Percentiles rank a stretch among this genome's conserved stretches.
Evolutionary conservation across 2,329 filamentous ascomycete genomes (phyloP).

Genomic region (Neopestalotiopsis rosae): DNA sequence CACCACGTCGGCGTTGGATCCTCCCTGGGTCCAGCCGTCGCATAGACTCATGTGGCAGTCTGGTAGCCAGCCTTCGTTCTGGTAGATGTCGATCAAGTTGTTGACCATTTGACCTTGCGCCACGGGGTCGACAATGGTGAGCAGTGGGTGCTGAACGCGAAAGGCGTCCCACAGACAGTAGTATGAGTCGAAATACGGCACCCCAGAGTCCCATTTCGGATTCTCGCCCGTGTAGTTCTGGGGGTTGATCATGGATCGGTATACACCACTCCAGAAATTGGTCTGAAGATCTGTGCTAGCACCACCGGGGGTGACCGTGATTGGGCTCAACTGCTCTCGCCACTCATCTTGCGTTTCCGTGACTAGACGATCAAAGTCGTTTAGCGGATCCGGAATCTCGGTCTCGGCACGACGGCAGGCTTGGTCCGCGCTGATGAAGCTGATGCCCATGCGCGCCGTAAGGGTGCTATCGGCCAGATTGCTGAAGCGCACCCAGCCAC

Average conservation of each 20-base stretch:
- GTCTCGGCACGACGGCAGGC: slow-evolving; percentile 67
- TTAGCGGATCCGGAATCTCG: slow-evolving; percentile 65
- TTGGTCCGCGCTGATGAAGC: slow-evolving; percentile 65
- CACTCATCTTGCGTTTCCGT: slow-evolving; percentile 57
- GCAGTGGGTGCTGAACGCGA: slow-evolving; percentile 64
- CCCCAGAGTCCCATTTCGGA: slow-evolving; percentile 62
- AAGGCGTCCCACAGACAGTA: slow-evolving; percentile 68
- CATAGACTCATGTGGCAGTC: slow-evolving; percentile 73
- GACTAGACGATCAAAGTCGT: slow-evolving; percentile 60
- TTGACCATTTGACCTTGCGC: slow-evolving; percentile 66
- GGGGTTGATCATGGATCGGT: slow-evolving; percentile 66
- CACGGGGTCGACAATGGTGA: slow-evolving; percentile 67
- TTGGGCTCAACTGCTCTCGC: slow-evolving; percentile 59
- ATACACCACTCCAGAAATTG: slow-evolving; percentile 67
- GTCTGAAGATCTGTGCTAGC: slow-evolving; percentile 57
- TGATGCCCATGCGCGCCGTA: slow-evolving; percentile 65
- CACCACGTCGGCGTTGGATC: slow-evolving; percentile 70
- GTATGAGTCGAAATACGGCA: slow-evolving; percentile 68
- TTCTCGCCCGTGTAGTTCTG: slow-evolving; percentile 73
- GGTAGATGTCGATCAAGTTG: slow-evolving; percentile 69
- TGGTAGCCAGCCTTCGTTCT: slow-evolving; percentile 68
- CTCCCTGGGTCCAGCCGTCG: slow-evolving; percentile 71
- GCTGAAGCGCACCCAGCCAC: slow-evolving; percentile 62
- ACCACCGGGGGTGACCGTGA: slow-evolving; percentile 54
- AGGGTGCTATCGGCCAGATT: slow-evolving; percentile 50